These are phyloP conservation scores for Rhizoclosmatium globosum DNA, from an alignment of 192 early-diverging fungal species.

Conservation along the genomic window DNA sequence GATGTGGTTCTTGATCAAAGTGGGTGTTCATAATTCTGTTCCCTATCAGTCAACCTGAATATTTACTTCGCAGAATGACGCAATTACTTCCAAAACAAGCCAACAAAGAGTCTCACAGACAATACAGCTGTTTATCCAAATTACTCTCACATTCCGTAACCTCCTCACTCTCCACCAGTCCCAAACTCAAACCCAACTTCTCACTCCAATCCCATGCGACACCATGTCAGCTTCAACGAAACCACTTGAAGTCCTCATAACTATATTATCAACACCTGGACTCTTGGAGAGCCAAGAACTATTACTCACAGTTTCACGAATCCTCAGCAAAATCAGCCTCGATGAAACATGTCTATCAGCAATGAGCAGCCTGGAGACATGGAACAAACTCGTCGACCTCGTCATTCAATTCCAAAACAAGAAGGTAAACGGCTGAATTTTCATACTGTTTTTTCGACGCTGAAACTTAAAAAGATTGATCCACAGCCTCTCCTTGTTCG, in stretches of 20 bases:
- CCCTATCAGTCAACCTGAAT: not conserved
- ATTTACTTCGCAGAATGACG: slow-evolving; percentile 11
- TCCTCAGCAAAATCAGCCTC: not conserved
- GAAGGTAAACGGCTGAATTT: slow-evolving; percentile 11
- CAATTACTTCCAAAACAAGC: not conserved
- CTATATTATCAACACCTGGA: too few species aligned
- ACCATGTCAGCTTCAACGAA: too few species aligned
- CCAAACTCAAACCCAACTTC: too few species aligned
- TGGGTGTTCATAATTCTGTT: not conserved
- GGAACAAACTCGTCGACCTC: not conserved
- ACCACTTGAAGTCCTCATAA: too few species aligned
- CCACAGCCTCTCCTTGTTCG: slow-evolving; percentile 52
- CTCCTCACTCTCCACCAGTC: slow-evolving; percentile 23
- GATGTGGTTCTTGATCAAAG: slow-evolving; percentile 1
- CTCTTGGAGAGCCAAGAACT: not conserved
- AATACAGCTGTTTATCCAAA: slow-evolving; percentile 41
- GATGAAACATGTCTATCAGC: not conserved
- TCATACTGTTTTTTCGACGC: too few species aligned
- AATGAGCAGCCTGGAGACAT: too few species aligned
- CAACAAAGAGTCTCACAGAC: slow-evolving; percentile 15
- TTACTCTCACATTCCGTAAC: slow-evolving; percentile 45
- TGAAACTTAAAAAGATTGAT: slow-evolving; percentile 5
- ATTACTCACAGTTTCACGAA: not conserved
- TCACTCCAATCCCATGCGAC: too few species aligned
- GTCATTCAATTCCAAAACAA: not conserved